Conservation (phyloP, 306 rosid species). For the Sicyos baderoa region DNA sequence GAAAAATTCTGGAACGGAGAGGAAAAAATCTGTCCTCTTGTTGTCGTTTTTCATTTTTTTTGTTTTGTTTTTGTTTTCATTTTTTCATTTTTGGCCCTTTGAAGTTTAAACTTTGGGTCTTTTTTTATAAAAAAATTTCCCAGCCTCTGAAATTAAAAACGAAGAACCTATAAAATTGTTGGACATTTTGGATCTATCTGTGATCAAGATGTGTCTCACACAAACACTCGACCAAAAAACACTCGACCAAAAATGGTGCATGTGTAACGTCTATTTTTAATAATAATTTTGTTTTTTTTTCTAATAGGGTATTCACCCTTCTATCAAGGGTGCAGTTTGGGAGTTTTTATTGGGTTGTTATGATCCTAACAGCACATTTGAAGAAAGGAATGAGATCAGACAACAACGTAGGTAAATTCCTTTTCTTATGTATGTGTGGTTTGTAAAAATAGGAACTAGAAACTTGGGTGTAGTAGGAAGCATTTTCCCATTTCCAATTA, state of each 20-base stretch:
- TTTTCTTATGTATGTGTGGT: constrained; percentile 17
- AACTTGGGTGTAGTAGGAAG: background rate
- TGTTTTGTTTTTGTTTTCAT: too few relatives aligned
- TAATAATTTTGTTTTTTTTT: background rate
- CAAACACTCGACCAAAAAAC: too few relatives aligned
- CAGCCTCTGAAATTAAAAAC: too few relatives aligned
- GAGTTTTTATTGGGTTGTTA: constrained; percentile 92
- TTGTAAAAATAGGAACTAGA: background rate
- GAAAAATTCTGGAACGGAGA: background rate
- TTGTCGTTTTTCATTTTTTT: too few relatives aligned
- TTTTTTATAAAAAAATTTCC: too few relatives aligned
- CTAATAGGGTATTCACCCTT: constrained; percentile 86
- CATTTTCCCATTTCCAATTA: background rate
- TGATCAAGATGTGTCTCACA: too few relatives aligned
- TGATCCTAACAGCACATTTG: constrained; percentile 74
- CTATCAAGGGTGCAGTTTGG: constrained; percentile 87
- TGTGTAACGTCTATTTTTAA: background rate
- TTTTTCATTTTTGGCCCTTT: too few relatives aligned
- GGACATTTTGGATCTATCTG: too few relatives aligned
- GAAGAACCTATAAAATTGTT: too few relatives aligned
- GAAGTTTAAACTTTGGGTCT: too few relatives aligned
- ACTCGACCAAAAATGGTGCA: too few relatives aligned
- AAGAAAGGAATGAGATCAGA: constrained; percentile 64
- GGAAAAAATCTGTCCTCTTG: too few relatives aligned
- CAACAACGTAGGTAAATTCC: constrained; percentile 55